Conservation (phyloP, 1,284 basidiomycete species). For the Chondrostereum purpureum region DNA sequence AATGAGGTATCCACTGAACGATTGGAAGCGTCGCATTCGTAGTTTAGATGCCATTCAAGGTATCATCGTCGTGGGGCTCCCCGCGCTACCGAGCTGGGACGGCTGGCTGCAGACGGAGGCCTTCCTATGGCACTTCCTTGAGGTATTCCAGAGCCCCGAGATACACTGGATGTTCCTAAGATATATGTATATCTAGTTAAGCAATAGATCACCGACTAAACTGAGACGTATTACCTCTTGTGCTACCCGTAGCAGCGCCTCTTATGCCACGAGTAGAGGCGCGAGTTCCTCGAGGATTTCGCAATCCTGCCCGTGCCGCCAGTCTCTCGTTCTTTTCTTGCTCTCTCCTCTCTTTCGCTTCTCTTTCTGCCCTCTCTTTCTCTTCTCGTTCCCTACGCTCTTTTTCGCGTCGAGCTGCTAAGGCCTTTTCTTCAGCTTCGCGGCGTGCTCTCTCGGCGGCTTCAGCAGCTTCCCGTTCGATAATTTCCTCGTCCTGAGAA, state of each 20-base stretch:
- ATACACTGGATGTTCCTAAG: neutral
- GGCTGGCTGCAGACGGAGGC: neutral
- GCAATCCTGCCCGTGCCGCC: slow-evolving; percentile 35
- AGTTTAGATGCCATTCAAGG: too few relatives aligned
- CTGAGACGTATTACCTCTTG: slow-evolving; percentile 24
- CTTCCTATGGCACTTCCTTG: neutral
- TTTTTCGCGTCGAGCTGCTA: slow-evolving; percentile 41
- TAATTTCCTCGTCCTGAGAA: slow-evolving; percentile 48
- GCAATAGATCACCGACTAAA: neutral
- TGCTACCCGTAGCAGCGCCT: slow-evolving; percentile 26
- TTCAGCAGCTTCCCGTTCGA: slow-evolving; percentile 45
- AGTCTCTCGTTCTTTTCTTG: slow-evolving; percentile 32
- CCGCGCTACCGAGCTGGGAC: neutral
- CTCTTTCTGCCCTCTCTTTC: slow-evolving; percentile 39
- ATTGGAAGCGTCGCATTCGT: too few relatives aligned
- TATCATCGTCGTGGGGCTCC: too few relatives aligned
- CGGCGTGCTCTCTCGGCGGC: slow-evolving; percentile 37
- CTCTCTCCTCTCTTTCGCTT: slow-evolving; percentile 39
- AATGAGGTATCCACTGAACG: too few relatives aligned
- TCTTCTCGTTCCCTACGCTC: slow-evolving; percentile 46
- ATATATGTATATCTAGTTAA: neutral
- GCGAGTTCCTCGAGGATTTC: slow-evolving; percentile 51
- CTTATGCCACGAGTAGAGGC: slow-evolving; percentile 36
- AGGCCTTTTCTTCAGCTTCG: slow-evolving; percentile 44
- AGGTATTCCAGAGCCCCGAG: neutral